A percentile compares a stretch with the other conserved stretches of the same genome.
Evolutionary conservation across 192 early-diverging fungal species (phyloP).

Genomic region (Backusella parvicylindrica): DNA sequence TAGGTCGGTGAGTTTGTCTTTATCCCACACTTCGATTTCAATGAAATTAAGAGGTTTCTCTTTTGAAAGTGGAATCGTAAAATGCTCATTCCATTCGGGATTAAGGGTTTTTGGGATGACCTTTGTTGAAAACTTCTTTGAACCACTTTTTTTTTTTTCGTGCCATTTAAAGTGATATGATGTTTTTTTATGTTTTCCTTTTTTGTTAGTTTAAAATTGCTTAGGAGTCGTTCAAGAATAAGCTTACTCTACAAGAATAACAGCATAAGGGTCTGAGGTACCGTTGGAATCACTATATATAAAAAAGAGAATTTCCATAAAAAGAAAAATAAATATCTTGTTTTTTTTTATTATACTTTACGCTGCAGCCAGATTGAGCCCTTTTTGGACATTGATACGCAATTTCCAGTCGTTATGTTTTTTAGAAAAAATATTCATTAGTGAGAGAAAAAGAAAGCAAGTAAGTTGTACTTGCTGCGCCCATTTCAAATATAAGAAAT

Average conservation of each 20-base stretch:
- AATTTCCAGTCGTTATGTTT: conserved; percentile 3
- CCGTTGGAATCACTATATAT: conserved; percentile 21
- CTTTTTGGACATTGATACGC: conserved; percentile 11
- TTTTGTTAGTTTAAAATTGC: neutral
- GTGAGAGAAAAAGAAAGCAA: neutral
- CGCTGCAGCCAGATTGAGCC: conserved; percentile 23
- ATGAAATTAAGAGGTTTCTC: conserved; percentile 34
- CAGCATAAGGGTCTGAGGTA: conserved; percentile 28
- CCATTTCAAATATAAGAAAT: neutral
- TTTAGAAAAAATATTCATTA: conserved; percentile 4
- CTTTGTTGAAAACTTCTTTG: conserved; percentile 52
- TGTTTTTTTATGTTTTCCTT: neutral
- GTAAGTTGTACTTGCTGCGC: neutral
- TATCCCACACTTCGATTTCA: conserved; percentile 30
- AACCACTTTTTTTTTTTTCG: conserved; percentile 18
- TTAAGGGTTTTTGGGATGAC: conserved; percentile 60
- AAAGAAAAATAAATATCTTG: neutral
- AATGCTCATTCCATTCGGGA: conserved; percentile 61
- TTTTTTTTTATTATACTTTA: conserved; percentile 8
- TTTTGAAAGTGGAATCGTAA: conserved; percentile 49
- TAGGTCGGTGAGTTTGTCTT: neutral
- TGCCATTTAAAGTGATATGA: neutral
- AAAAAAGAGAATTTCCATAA: neutral
- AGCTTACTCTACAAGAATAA: conserved; percentile 23
- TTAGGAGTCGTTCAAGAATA: neutral